Base-by-base conservation (phyloP, 176 grass and related monocot species). In the Elaeis guineensis region DNA sequence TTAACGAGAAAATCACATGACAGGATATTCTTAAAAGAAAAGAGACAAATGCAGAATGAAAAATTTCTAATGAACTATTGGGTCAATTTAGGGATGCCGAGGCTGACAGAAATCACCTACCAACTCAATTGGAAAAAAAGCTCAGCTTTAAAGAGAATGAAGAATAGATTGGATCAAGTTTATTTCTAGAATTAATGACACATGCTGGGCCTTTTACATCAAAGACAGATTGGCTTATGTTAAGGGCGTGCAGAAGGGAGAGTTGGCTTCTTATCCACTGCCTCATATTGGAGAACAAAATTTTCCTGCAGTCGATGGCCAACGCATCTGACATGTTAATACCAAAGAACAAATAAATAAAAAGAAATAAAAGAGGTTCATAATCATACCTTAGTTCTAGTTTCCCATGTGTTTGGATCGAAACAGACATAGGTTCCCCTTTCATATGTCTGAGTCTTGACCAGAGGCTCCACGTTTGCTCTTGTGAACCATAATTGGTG, bases 361-460 rank as follows among this genome's bases (percentile, higher is more conserved):
- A 17, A 35, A 39, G 18, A 21, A 55, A 55, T 58, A 69, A 57
- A 73, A 57, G 35, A 24, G 52, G 64, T 3, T 12, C 0, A 3
- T 14, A 11, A n/a, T 25, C 75, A 63, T 66, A 98, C 93, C 93
- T 98, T 98, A 30, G 81, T 76, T 65, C 91, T 65, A 26, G 87
- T 86, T 29, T 91, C 87, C 93, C 93, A 98, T 29, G 51, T 89
- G 20, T 63, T 70, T 44, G 79, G 87, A 77, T 98, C 87, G 70
- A 98, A 98, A 63, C 81, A 92, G 51, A 26, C 30, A 61, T 98
- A 98, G 64, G 82, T 89, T 14, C 84, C 93, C 63, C 87, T 83
- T 72, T 98, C 93, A 74, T 83, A 89, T 4, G 62, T 6, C 73
- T 79, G 78, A 50, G 81, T 65, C 72, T 98, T 98, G 24, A 83